Evolutionary conservation across 495 filamentous ascomycete genomes (phyloP).

Genomic region (Penicillium goetzii): DNA sequence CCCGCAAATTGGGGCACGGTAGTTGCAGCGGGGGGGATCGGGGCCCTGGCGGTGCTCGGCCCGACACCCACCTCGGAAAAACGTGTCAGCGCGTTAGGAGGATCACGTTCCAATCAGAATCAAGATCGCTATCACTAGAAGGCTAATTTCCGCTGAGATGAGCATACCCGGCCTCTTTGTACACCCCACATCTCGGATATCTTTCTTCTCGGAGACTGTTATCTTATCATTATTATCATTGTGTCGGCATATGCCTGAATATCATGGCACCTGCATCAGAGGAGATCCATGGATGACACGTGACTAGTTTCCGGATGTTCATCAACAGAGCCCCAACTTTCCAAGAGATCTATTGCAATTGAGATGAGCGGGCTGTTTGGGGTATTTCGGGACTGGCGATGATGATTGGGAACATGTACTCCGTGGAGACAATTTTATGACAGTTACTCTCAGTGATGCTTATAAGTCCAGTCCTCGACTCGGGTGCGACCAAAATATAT

Average conservation of each 20-base stretch:
- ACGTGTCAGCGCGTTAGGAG: neutral
- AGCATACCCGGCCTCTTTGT: too few species aligned
- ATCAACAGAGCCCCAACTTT: too few species aligned
- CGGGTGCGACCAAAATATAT: too few species aligned
- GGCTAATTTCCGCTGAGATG: neutral
- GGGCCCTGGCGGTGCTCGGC: conserved; percentile 5
- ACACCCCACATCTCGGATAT: too few species aligned
- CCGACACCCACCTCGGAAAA: neutral
- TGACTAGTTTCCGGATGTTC: neutral
- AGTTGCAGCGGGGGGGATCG: neutral
- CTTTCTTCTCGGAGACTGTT: neutral
- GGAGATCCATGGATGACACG: neutral
- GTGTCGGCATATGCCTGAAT: neutral
- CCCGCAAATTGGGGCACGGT: neutral
- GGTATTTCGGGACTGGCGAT: too few species aligned
- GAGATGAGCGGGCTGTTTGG: too few species aligned
- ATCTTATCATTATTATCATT: neutral
- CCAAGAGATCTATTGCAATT: too few species aligned
- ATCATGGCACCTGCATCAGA: neutral
- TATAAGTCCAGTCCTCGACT: too few species aligned
- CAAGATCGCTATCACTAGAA: neutral
- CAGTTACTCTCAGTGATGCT: too few species aligned
- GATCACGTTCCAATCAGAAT: neutral
- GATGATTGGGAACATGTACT: too few species aligned
- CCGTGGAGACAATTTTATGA: too few species aligned